Percentiles rank a stretch among this genome's conserved stretches.
Conservation (phyloP, 768 basidiomycete species). For the Dacryopinax spathularia region DNA sequence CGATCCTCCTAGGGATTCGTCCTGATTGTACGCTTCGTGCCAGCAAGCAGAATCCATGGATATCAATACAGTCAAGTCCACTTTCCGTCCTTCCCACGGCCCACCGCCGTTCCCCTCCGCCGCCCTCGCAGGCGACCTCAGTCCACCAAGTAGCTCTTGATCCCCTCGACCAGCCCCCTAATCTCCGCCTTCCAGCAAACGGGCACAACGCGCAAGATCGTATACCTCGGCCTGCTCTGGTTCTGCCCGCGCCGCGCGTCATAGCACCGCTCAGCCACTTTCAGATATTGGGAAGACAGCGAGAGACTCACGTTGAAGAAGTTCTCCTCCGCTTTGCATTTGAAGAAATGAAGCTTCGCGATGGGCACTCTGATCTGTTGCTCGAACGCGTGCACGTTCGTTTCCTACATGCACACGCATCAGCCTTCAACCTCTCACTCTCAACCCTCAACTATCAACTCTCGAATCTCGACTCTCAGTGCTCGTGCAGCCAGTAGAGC, state of each 20-base stretch:
- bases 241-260: too few relatives aligned
- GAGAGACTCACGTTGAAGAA: slow-evolving; percentile 30
- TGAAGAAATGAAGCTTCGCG: background rate
- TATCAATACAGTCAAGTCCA: too few relatives aligned
- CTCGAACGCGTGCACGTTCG: slow-evolving; percentile 44
- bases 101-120: too few relatives aligned
- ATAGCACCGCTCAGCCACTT: background rate
- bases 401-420: slow-evolving; percentile 31
- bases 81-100: too few relatives aligned
- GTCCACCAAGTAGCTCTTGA: too few relatives aligned
- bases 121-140: too few relatives aligned
- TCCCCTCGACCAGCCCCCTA: background rate
- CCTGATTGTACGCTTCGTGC: too few relatives aligned
- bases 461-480: background rate
- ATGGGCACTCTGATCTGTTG: slow-evolving; percentile 46
- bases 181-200: background rate
- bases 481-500: slow-evolving; percentile 1
- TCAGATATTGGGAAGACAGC: background rate
- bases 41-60: too few relatives aligned
- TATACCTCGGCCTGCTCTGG: background rate
- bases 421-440: background rate
- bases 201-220: background rate
- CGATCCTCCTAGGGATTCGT: too few relatives aligned
- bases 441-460: background rate
- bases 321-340: background rate